These are phyloP conservation scores for Leptomonas seymouri DNA, from an alignment of 208 protist genomes.

Conservation along the genomic window DNA sequence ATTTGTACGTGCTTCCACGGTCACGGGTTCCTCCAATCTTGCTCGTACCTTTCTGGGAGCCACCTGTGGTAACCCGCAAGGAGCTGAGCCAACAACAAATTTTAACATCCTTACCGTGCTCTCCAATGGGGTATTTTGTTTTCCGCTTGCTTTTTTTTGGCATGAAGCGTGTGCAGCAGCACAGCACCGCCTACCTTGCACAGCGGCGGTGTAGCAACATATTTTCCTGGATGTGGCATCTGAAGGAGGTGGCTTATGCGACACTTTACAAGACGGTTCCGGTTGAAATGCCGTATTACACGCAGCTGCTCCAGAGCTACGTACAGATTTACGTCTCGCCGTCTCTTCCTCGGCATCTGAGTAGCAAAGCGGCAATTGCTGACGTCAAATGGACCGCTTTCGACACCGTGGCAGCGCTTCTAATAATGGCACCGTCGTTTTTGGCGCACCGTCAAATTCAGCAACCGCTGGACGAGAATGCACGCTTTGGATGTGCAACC, in stretches of 20 bases:
- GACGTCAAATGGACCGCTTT: conserved; percentile 51
- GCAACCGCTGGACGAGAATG: conserved; percentile 17
- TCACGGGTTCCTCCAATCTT: conserved; percentile 55
- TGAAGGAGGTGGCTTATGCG: background rate
- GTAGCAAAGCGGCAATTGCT: conserved; percentile 24
- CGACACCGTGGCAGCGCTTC: conserved; percentile 38
- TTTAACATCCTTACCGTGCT: conserved; percentile 76
- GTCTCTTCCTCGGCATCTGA: conserved; percentile 26
- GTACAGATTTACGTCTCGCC: conserved; percentile 33
- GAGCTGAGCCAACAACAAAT: conserved; percentile 56
- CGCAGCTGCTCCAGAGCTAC: conserved; percentile 32
- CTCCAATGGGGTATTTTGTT: conserved; percentile 78
- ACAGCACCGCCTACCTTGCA: conserved; percentile 8
- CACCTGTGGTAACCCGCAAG: conserved; percentile 72
- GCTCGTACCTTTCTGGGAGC: conserved; percentile 83
- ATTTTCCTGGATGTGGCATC: background rate
- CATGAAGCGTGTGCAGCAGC: conserved; percentile 27
- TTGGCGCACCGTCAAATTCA: conserved; percentile 22
- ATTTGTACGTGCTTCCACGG: conserved; percentile 59
- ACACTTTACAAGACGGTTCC: conserved; percentile 18
- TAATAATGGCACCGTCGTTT: conserved; percentile 40
- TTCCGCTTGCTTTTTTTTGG: conserved; percentile 67
- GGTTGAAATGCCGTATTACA: conserved; percentile 33
- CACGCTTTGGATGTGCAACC: conserved; percentile 23
- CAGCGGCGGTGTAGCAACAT: background rate